These are phyloP conservation scores for Ogataea wickerhamii DNA, from an alignment of 805 yeast genomes.

Conservation along the genomic window DNA sequence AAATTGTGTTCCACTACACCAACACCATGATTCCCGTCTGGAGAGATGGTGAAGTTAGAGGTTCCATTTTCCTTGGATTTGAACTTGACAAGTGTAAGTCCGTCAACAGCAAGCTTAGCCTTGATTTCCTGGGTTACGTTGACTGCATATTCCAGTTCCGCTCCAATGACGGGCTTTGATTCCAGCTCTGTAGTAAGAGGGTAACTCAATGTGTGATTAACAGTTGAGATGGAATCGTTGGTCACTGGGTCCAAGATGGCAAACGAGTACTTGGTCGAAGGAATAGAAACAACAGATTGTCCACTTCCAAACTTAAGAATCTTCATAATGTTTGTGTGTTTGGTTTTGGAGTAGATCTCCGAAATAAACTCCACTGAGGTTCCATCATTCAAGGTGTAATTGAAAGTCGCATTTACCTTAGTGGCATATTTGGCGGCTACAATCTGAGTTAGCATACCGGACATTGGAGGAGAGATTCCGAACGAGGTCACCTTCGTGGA, in stretches of 20 bases:
- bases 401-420: constrained; percentile 33
- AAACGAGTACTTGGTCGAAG: constrained; percentile 25
- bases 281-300: constrained; percentile 31
- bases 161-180: constrained; percentile 18
- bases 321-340: constrained; percentile 37
- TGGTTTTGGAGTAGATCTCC: constrained; percentile 29
- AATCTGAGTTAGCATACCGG: constrained; percentile 37
- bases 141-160: constrained; percentile 30
- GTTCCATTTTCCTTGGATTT: constrained; percentile 41
- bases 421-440: constrained; percentile 35
- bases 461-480: constrained; percentile 37
- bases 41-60: constrained; percentile 40
- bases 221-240: constrained; percentile 17
- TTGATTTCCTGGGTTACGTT: constrained; percentile 24
- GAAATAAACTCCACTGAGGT: constrained; percentile 30
- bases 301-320: constrained; percentile 38
- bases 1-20: constrained; percentile 37
- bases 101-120: constrained; percentile 18
- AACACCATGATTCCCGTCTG: constrained; percentile 45
- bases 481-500: constrained; percentile 29
- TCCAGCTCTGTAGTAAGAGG: constrained; percentile 31
- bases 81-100: constrained; percentile 24
- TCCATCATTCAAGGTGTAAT: constrained; percentile 39
- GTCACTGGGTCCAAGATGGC: constrained; percentile 23
- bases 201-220: constrained; percentile 21